phyloP scores from a whole-genome alignment of 257 asterid genomes.

The Mentha longifolia region DNA sequence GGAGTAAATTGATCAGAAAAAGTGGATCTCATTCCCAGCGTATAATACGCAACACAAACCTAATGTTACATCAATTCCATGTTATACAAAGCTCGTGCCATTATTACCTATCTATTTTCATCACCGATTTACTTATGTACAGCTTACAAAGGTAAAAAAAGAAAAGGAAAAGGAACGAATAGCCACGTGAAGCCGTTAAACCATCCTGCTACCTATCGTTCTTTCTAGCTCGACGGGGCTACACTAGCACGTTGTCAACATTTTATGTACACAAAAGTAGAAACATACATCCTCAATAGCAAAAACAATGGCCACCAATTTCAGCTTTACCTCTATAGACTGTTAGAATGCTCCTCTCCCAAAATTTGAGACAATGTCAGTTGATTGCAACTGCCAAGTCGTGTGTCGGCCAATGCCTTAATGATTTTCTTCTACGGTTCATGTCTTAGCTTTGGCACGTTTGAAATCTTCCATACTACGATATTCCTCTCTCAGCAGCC shows the following conservation, averaged over 20 bases:
- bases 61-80: conserved; percentile 25
- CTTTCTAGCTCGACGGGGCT: conserved; percentile 14
- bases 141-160: not conserved
- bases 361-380: conserved; percentile 38
- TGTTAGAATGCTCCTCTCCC: conserved; percentile 44
- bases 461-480: conserved; percentile 74
- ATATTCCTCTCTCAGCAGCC: conserved; percentile 72
- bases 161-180: not conserved
- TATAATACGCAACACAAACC: not conserved
- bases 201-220: conserved; percentile 16
- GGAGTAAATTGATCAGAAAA: too few species aligned
- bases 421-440: conserved; percentile 34
- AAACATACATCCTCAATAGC: conserved; percentile 10
- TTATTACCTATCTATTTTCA: conserved; percentile 10
- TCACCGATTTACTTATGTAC: conserved; percentile 28
- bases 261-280: conserved; percentile 36
- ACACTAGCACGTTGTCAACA: conserved; percentile 21
- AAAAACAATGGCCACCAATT: conserved; percentile 32
- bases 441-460: conserved; percentile 51
- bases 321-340: conserved; percentile 37
- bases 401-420: conserved; percentile 8
- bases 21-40: too few species aligned
- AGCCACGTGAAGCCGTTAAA: conserved; percentile 18
- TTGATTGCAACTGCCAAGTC: conserved; percentile 28
- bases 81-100: not conserved